phyloP scores from a whole-genome alignment of 169 alveolate genomes.

The Plasmodium gonderi region DNA sequence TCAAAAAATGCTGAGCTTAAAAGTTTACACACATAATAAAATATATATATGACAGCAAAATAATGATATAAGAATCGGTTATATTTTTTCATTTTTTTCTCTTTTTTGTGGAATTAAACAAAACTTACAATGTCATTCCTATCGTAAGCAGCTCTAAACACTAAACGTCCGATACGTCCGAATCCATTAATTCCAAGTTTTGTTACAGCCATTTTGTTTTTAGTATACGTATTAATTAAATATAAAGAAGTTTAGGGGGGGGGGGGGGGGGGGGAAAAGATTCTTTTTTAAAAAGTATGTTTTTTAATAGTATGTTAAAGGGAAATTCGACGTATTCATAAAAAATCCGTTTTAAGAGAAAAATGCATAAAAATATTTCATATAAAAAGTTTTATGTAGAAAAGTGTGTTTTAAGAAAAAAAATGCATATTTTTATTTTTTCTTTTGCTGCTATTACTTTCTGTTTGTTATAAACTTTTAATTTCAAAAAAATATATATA shows the following conservation, averaged over 20 bases:
- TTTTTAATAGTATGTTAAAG: background rate
- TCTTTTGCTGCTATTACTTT: too few species aligned
- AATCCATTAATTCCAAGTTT: constrained; percentile 99
- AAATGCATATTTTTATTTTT: background rate
- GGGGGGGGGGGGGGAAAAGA: background rate
- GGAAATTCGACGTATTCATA: background rate
- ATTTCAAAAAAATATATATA: background rate
- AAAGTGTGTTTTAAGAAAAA: background rate
- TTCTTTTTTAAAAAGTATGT: background rate
- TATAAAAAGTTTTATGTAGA: background rate
- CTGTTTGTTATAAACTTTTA: too few species aligned
- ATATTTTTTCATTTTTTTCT: constrained; percentile 3
- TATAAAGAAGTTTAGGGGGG: too few species aligned
- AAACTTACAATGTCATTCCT: constrained; percentile 83
- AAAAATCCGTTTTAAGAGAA: background rate
- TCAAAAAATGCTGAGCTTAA: background rate
- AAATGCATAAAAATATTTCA: background rate
- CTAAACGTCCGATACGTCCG: constrained; percentile 99
- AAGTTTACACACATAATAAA: background rate
- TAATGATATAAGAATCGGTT: background rate
- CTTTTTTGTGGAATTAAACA: background rate
- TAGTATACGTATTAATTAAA: background rate
- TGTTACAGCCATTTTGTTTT: constrained; percentile 85
- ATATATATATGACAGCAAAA: background rate
- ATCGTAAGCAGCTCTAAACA: constrained; percentile 95